Conservation (phyloP, 2,329 filamentous ascomycete species). For the Fusarium sp. region DNA sequence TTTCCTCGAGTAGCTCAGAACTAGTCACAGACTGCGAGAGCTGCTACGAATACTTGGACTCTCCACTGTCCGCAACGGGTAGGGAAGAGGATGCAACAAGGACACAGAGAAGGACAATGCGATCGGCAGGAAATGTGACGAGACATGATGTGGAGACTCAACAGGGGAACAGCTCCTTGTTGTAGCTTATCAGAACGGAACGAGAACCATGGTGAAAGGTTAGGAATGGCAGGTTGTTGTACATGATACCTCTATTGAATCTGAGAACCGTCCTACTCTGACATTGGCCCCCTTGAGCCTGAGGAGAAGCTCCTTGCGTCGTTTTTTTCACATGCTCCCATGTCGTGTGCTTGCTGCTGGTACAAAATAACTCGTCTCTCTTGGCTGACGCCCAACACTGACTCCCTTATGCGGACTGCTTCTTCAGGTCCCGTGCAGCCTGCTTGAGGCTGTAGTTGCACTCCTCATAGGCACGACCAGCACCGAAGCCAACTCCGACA, state of each 20-base stretch:
- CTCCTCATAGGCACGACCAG: constrained; percentile 97
- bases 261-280: constrained; percentile 44
- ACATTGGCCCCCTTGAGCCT: constrained; percentile 42
- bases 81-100: constrained; percentile 34
- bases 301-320: constrained; percentile 32
- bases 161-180: constrained; percentile 12
- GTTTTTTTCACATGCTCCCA: constrained; percentile 37
- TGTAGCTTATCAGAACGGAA: constrained; percentile 4
- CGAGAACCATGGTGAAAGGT: constrained; percentile 7
- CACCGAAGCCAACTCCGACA: constrained; percentile 92
- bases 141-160: constrained; percentile 33
- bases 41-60: constrained; percentile 35
- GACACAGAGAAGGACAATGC: constrained; percentile 30
- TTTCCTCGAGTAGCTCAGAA: constrained; percentile 29
- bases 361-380: constrained; percentile 33
- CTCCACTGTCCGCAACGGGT: constrained; percentile 38
- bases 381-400: constrained; percentile 4
- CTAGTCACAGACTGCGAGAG: constrained; percentile 31
- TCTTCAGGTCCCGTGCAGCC: constrained; percentile 68
- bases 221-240: constrained; percentile 45
- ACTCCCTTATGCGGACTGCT: constrained; percentile 55
- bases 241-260: constrained; percentile 51
- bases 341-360: constrained; percentile 43
- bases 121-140: constrained; percentile 9
- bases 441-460: constrained; percentile 84